Evolutionary conservation across 371 early-diverging fungal species (phyloP).

Genomic region (Blakeslea trispora): DNA sequence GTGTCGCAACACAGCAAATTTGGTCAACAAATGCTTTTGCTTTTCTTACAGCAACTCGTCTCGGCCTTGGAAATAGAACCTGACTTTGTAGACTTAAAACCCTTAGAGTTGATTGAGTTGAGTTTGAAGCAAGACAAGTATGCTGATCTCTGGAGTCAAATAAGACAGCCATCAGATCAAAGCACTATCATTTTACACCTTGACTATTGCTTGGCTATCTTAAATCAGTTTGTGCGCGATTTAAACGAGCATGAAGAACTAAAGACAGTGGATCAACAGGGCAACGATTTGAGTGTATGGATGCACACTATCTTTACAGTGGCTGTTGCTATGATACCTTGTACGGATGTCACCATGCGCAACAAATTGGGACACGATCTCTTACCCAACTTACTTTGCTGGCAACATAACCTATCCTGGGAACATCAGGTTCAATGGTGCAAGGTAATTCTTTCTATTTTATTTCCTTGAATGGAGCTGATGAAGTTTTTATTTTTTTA

Average conservation of each 20-base stretch:
- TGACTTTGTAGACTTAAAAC: constrained; percentile 50
- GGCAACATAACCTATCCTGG: constrained; percentile 30
- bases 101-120: constrained; percentile 30
- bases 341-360: constrained; percentile 40
- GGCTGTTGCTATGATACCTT: constrained; percentile 44
- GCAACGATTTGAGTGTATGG: constrained; percentile 21
- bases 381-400: constrained; percentile 40
- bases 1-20: constrained; percentile 10
- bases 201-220: constrained; percentile 40
- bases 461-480: not conserved
- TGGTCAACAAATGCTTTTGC: constrained; percentile 21
- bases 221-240: constrained; percentile 33
- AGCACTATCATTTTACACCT: constrained; percentile 26
- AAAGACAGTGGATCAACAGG: not conserved
- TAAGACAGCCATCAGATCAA: constrained; percentile 3
- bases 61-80: constrained; percentile 40
- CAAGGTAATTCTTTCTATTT: constrained; percentile 22
- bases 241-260: constrained; percentile 25
- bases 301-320: constrained; percentile 41
- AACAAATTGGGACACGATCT: constrained; percentile 40
- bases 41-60: constrained; percentile 33
- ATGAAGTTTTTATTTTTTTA: not conserved
- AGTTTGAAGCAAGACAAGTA: constrained; percentile 12
- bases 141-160: constrained; percentile 17
- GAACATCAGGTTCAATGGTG: constrained; percentile 34